phyloP scores from a whole-genome alignment of 768 basidiomycete genomes.

The Punctularia strigosozonata region DNA sequence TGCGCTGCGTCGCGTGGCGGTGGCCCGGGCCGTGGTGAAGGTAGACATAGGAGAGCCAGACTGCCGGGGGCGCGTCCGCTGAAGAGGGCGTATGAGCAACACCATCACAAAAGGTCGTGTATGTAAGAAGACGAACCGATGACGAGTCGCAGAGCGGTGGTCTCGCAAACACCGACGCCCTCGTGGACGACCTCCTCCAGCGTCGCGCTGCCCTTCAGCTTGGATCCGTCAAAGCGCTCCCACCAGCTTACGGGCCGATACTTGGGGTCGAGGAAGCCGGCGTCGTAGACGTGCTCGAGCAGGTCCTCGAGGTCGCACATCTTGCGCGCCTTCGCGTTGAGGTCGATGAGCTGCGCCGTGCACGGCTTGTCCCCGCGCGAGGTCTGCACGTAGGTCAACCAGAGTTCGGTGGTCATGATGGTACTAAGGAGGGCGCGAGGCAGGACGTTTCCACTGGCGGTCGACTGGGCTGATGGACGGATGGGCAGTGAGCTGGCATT shows the following conservation, averaged over 20 bases:
- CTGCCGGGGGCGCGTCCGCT: slow-evolving; percentile 28
- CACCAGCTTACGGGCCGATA: slow-evolving; percentile 30
- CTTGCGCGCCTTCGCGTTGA: slow-evolving; percentile 27
- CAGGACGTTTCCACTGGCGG: too few species aligned
- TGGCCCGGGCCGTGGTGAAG: slow-evolving; percentile 18
- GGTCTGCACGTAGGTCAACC: slow-evolving; percentile 35
- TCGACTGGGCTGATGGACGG: too few species aligned
- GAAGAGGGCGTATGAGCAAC: not conserved
- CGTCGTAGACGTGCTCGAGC: slow-evolving; percentile 31
- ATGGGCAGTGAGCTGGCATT: too few species aligned
- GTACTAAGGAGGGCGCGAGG: too few species aligned
- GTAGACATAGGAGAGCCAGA: slow-evolving; percentile 36
- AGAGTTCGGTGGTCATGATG: slow-evolving; percentile 28
- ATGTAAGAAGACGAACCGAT: slow-evolving; percentile 23
- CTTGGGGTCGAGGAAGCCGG: slow-evolving; percentile 34
- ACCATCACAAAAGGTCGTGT: not conserved
- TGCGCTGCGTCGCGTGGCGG: slow-evolving; percentile 27
- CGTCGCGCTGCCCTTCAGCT: slow-evolving; percentile 21
- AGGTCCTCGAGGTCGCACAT: slow-evolving; percentile 36
- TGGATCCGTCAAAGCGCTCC: slow-evolving; percentile 27
- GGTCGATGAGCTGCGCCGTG: slow-evolving; percentile 36
- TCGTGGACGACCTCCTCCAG: slow-evolving; percentile 25
- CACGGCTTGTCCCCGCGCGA: slow-evolving; percentile 29
- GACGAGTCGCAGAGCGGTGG: slow-evolving; percentile 31
- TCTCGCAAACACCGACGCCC: slow-evolving; percentile 30